Base-by-base conservation (phyloP, 2,329 filamentous ascomycete genomes). In the Annulohypoxylon truncatum region DNA sequence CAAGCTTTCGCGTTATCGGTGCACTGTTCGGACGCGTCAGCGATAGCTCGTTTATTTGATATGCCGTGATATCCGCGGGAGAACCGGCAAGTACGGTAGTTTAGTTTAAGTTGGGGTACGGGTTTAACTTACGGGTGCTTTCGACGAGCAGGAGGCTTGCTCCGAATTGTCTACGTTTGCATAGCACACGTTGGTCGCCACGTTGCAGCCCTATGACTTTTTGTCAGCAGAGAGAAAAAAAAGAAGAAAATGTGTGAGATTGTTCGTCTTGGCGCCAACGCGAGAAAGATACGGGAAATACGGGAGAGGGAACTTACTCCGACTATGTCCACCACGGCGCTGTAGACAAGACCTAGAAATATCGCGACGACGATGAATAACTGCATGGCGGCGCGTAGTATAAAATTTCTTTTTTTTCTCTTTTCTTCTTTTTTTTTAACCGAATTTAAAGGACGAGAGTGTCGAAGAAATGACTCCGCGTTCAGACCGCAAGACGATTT, bases 161-260 rank as follows among this genome's bases (percentile, higher is more conserved):
- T 55, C 40, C 4, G 58, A 54, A 15, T 54, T 55, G 42, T 61
- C 58, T 48, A 47, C 58, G 31, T 55, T 61, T 1, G 58, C 58
- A 42, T 61, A 61, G 42, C 58, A 61, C 12, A 61, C 58, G 31
- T 61, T 61, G 50, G 58, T 55, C 40, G 28, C 10, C 5, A 55
- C 40, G 15, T 61, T 48, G 31, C 58, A 61, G 20, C 12, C 58
- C 58, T 61, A 15, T 28, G 13, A n/a, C 22, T 46, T 31, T 12
- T 9, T 5, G 48, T 53, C 4, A 61, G 48, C 22, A 38, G 40
- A 42, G 18, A 40, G 6, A 40, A 18, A 20, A 4, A 22, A 12
- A 12, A 10, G 10, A 20, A 42, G 18, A 40, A 42, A 42, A 20
- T 10, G 38, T 12, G 38, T 18, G 38, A 42, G 22, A 42, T 42